A percentile compares a stretch with the other conserved stretches of the same genome.
These are phyloP conservation scores for Infundibulicybe gibba DNA, from an alignment of 768 basidiomycete genomes.

Conservation along the genomic window DNA sequence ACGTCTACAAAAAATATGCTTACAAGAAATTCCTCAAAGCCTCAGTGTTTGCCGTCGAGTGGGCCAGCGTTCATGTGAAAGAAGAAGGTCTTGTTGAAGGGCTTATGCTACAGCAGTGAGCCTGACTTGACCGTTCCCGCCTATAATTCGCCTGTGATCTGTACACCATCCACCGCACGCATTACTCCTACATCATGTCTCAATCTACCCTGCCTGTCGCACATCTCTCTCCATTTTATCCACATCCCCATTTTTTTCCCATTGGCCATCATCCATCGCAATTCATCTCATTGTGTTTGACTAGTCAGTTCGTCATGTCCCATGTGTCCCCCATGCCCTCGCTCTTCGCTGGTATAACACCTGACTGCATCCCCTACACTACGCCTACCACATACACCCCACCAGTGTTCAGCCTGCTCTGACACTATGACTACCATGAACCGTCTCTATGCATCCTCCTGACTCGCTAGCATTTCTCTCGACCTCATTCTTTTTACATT, in stretches of 20 bases:
- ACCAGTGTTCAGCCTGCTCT: too few relatives aligned
- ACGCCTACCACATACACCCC: too few relatives aligned
- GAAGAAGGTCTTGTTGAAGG: constrained; percentile 32
- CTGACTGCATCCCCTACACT: constrained; percentile 18
- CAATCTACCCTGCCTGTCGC: constrained; percentile 9
- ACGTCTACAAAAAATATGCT: constrained; percentile 95
- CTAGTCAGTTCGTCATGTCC: too few relatives aligned
- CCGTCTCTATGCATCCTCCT: constrained; percentile 5
- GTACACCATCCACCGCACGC: constrained; percentile 11
- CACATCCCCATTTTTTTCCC: constrained; percentile 9
- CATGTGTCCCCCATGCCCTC: constrained; percentile 9
- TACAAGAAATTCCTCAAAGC: constrained; percentile 98
- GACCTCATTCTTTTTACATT: constrained; percentile 8
- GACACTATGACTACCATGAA: constrained; percentile 6
- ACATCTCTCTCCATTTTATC: constrained; percentile 15
- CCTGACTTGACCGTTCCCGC: constrained; percentile 12
- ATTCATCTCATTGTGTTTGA: constrained; percentile 15
- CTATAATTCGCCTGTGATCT: constrained; percentile 17
- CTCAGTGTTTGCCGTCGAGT: constrained; percentile 71
- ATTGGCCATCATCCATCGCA: constrained; percentile 8
- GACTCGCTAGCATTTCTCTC: constrained; percentile 7
- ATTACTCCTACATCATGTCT: constrained; percentile 12
- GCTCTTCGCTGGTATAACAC: constrained; percentile 30
- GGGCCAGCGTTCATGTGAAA: constrained; percentile 54
- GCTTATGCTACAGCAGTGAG: constrained; percentile 44